Conservation (phyloP, 495 filamentous ascomycete species). For the Parathielavia hyrcaniae region DNA sequence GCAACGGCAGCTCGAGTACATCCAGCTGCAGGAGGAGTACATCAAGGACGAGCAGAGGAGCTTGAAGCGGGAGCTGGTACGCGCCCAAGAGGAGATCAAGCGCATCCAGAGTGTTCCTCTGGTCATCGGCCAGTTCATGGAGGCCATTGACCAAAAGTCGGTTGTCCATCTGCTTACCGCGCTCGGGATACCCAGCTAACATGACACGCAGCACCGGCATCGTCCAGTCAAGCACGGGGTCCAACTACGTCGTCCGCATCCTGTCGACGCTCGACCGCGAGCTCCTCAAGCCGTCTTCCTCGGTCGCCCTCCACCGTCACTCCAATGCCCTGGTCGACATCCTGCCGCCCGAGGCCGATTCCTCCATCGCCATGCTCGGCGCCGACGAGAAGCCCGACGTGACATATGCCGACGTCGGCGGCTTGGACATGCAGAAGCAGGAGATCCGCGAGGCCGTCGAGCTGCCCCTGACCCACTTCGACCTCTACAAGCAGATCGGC, state of each 20-base stretch:
- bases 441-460: slow-evolving; percentile 98
- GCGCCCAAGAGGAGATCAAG: slow-evolving; percentile 99
- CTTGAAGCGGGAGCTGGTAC: slow-evolving; percentile 92
- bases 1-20: slow-evolving; percentile 95
- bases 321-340: slow-evolving; percentile 98
- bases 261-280: slow-evolving; percentile 98
- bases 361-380: slow-evolving; percentile 95
- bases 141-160: slow-evolving; percentile 99
- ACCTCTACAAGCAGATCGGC: slow-evolving; percentile 96
- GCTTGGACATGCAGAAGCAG: slow-evolving; percentile 99
- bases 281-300: slow-evolving; percentile 93
- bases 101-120: slow-evolving; percentile 96
- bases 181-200: slow-evolving; percentile 1
- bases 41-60: slow-evolving; percentile 99
- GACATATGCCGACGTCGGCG: slow-evolving; percentile 95
- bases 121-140: slow-evolving; percentile 99
- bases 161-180: slow-evolving; percentile 15
- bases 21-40: slow-evolving; percentile 97
- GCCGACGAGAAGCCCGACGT: slow-evolving; percentile 97
- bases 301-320: slow-evolving; percentile 93
- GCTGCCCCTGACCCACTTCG: slow-evolving; percentile 91
- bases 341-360: slow-evolving; percentile 93
- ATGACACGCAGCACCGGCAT: slow-evolving; percentile 71
- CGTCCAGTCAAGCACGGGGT: slow-evolving; percentile 95
- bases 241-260: slow-evolving; percentile 98